Percentiles rank a stretch among this genome's conserved stretches.
Conservation (phyloP, 2,329 filamentous ascomycete species). For the Epichloe festucae region DNA sequence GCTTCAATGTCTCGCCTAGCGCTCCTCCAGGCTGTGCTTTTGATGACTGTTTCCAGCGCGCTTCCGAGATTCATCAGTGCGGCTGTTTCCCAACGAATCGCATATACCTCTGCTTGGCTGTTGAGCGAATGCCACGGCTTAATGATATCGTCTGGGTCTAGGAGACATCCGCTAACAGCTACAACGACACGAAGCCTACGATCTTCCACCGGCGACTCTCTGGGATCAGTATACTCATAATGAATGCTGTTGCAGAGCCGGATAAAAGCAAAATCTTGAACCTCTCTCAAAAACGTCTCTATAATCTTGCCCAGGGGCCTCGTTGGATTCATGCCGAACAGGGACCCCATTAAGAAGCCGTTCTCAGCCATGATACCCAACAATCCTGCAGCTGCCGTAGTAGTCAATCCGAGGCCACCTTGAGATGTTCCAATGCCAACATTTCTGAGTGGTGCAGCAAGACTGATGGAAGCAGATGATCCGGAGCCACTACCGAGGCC, state of each 20-base stretch:
- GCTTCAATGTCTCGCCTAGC: conserved; percentile 41
- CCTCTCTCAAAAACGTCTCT: conserved; percentile 73
- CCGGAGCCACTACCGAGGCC: conserved; percentile 35
- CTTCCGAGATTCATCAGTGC: conserved; percentile 65
- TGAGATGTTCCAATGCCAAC: conserved; percentile 71
- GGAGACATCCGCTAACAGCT: conserved; percentile 70
- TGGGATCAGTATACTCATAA: conserved; percentile 33
- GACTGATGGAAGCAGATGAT: conserved; percentile 38
- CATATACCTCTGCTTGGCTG: conserved; percentile 63
- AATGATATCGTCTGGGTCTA: conserved; percentile 53
- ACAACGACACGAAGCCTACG: conserved; percentile 71
- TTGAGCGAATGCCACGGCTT: conserved; percentile 70
- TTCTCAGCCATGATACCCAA: conserved; percentile 72
- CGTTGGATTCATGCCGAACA: conserved; percentile 86
- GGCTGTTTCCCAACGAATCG: conserved; percentile 71
- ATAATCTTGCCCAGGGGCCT: conserved; percentile 77
- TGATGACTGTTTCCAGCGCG: conserved; percentile 64
- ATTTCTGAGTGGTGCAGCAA: conserved; percentile 64
- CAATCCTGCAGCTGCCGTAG: conserved; percentile 62
- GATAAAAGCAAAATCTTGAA: conserved; percentile 80
- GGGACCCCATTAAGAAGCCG: conserved; percentile 62
- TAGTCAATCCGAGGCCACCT: conserved; percentile 62
- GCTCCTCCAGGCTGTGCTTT: conserved; percentile 65
- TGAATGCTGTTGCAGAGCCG: conserved; percentile 45
- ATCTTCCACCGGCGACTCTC: conserved; percentile 39